Evolutionary conservation across 2,329 filamentous ascomycete genomes (phyloP), one percentile per base, ranked within the genome.

Genomic region (Tympanopsis confertula): DNA sequence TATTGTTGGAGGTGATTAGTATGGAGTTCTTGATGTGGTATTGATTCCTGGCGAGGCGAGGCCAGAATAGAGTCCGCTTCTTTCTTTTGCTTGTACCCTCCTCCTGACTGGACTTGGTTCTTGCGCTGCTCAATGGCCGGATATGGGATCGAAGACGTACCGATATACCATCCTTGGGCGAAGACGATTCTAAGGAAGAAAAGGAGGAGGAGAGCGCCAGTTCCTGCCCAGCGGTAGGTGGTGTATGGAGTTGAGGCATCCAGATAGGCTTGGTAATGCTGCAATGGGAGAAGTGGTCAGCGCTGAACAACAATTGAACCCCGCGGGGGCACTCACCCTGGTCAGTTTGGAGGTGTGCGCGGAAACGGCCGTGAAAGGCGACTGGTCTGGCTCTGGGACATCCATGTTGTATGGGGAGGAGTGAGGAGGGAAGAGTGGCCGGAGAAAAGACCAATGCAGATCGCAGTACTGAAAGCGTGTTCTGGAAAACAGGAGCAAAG

Each of bases 121-220:
- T n/a, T n/a, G n/a, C n/a, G n/a, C n/a, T n/a, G n/a, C n/a, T n/a
- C n/a, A n/a, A n/a, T n/a, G n/a, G n/a, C n/a, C n/a, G n/a, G n/a
- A n/a, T n/a, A n/a, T n/a, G n/a, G n/a, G n/a, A n/a, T n/a, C n/a
- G n/a, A n/a, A n/a, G n/a, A 50, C 69, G 41, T 56, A 94, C 87
- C 87, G 48, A 98, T 96, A 59, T 98, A 98, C 91, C 91, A 98
- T 63, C 91, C 91, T 66, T 96, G 87, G 42, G 87, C 86, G 37
- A 94, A 45, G 47, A 98, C 69, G 59, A 98, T 93, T 56, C 91
- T 81, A 47, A 91, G 57, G 57, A 86, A 89, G 69, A 98, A 98
- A 50, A 87, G 44, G 44, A 86, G 40, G 42, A 96, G 76, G 39
- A 82, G 69, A 29, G 74, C 68, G 37, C 63, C 84, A n/a, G 89